Evolutionary conservation across 108 stramenopile species (phyloP), one percentile per base, ranked within the genome.

Genomic region (Nitzschia sp.): DNA sequence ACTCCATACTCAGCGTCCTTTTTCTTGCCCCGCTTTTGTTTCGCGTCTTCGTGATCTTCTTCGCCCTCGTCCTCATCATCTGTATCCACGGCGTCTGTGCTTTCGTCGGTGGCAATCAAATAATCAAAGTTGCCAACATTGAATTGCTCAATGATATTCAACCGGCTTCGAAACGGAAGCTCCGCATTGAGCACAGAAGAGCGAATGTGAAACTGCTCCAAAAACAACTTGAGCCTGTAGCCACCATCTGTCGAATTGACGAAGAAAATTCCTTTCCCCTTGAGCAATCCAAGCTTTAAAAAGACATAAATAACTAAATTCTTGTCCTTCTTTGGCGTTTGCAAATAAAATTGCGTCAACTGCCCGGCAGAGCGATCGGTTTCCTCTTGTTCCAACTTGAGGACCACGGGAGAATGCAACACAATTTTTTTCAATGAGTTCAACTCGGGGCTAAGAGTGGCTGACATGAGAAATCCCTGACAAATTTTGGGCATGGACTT

Each of bases 41-140:
- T 38, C 19, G 28, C 55, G 59, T 81, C 54, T 16, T 63, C 69
- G 33, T 72, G 63, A 38, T 77, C 80, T 28, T 76, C 53, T 1
- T 55, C 47, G 16, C 59, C 45, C 5, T 69, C 63, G 23, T 82
- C 86, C 16, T 78, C 59, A 13, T 61, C 67, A 19, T 78, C 73
- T 22, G 69, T 80, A 8, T 71, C 84, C 11, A 30, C 83, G 35
- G 66, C 72, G 69, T 84, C 91, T 1, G 93, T 87, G 66, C 88
- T 87, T 65, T 85, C 85, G 56, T 98, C 98, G 2, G 98, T 99
- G 2, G 96, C 96, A 68, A 99, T 97, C 48, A 99, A 79, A 71
- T 95, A 97, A 58, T 99, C 98, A 77, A 98, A 99, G 63, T 97
- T 94, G n/a, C 98, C 99, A 34, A 95, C 87, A 71, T 99, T 98